phyloP scores from a whole-genome alignment of 495 filamentous ascomycete genomes.

The Xylaria venustula region DNA sequence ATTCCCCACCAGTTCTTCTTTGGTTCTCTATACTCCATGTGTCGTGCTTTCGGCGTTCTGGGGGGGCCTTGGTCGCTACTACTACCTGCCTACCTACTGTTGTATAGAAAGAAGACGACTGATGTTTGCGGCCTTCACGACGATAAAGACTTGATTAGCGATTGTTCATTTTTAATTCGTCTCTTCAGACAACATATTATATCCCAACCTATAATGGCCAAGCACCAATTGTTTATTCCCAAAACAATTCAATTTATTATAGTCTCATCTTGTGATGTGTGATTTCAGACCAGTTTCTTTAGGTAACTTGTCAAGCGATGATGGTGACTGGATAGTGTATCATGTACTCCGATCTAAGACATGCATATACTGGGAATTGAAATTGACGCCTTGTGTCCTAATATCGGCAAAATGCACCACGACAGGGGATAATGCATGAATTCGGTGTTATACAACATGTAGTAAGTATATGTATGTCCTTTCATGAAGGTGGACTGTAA shows the following conservation, averaged over 20 bases:
- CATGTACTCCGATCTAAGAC: not conserved
- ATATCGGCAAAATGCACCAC: no score
- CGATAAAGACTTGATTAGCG: not conserved
- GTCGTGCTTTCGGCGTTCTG: not conserved
- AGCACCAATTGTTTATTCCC: not conserved
- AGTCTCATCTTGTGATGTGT: no score
- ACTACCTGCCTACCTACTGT: not conserved
- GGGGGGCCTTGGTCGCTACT: not conserved
- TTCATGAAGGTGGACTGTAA: not conserved
- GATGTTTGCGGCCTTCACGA: not conserved
- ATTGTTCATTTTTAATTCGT: not conserved
- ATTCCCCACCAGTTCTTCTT: not conserved
- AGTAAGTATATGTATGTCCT: no score
- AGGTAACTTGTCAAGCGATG: no score
- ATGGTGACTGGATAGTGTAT: no score
- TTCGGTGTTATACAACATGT: not conserved
- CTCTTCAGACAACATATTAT: not conserved
- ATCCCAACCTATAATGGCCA: not conserved
- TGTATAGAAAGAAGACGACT: not conserved
- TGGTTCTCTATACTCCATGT: not conserved
- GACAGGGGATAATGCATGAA: no score
- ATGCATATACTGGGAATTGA: no score
- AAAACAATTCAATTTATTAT: not conserved
- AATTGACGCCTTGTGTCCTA: no score
- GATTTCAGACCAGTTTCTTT: no score